Percentiles rank a stretch among this genome's conserved stretches.
Evolutionary conservation across 2,329 filamentous ascomycete genomes (phyloP).

Genomic region (Verticillium zaregamsianum): DNA sequence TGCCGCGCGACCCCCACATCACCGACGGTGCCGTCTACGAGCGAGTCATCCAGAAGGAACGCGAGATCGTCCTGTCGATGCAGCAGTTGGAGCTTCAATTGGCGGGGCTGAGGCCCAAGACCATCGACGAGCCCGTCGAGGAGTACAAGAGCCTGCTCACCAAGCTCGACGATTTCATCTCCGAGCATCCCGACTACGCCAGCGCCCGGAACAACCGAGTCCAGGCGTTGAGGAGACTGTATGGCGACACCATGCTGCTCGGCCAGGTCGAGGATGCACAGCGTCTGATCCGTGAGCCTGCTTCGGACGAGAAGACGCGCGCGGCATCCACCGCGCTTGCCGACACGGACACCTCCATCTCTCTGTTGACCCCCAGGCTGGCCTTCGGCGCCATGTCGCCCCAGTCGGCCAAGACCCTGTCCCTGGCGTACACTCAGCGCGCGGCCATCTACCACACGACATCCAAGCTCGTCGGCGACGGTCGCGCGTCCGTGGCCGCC

Average conservation of each 20-base stretch:
- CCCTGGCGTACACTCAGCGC: conserved; percentile 68
- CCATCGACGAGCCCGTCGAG: conserved; percentile 31
- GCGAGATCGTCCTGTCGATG: conserved; percentile 48
- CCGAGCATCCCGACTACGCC: conserved; percentile 59
- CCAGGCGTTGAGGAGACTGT: conserved; percentile 58
- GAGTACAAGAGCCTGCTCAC: conserved; percentile 44
- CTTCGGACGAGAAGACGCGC: conserved; percentile 29
- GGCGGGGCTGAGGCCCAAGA: conserved; percentile 32
- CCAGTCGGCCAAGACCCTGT: conserved; percentile 60
- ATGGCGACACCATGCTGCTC: conserved; percentile 57
- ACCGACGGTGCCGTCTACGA: conserved; percentile 47
- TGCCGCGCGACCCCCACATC: conserved; percentile 55
- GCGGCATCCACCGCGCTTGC: conserved; percentile 38
- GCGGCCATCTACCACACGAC: conserved; percentile 60
- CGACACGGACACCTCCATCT: conserved; percentile 56
- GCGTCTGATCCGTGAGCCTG: conserved; percentile 35
- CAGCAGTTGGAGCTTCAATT: conserved; percentile 53
- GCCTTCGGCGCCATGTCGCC: conserved; percentile 53
- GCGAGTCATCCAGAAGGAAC: conserved; percentile 44
- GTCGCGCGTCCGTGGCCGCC: conserved; percentile 30
- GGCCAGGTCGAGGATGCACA: conserved; percentile 30
- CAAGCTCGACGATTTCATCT: conserved; percentile 52
- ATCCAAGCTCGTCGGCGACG: conserved; percentile 42
- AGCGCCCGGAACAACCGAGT: conserved; percentile 72
- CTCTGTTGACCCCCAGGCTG: conserved; percentile 50